These are phyloP conservation scores for Zea mays DNA, from an alignment of 176 grass and related monocot species.

Conservation along the genomic window DNA sequence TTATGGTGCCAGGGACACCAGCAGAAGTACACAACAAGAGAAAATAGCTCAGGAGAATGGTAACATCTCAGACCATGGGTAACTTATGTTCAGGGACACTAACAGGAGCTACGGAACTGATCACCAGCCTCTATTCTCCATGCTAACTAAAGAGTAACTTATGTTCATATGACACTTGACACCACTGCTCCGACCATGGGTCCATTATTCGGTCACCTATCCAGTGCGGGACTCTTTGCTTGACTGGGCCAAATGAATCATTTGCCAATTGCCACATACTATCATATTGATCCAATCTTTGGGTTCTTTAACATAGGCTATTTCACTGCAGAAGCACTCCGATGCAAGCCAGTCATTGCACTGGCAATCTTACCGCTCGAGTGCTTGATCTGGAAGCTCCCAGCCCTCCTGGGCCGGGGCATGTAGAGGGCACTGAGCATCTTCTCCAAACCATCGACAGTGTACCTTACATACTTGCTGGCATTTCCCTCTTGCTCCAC, in stretches of 20 bases:
- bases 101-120: neutral
- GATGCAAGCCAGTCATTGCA: constrained; percentile 51
- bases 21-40: constrained; percentile 13
- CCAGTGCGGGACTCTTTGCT: neutral
- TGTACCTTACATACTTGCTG: constrained; percentile 84
- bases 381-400: constrained; percentile 72
- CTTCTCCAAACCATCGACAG: constrained; percentile 73
- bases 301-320: constrained; percentile 34
- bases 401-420: constrained; percentile 52
- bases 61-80: constrained; percentile 5
- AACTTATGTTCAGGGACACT: too few species aligned
- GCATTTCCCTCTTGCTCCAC: constrained; percentile 78
- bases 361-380: constrained; percentile 62
- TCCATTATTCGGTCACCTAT: constrained; percentile 20
- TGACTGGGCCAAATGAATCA: constrained; percentile 11
- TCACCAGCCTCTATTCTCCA: constrained; percentile 24
- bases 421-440: constrained; percentile 67
- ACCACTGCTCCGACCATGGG: constrained; percentile 6
- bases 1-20: constrained; percentile 15
- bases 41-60: constrained; percentile 12
- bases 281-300: constrained; percentile 20
- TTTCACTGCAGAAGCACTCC: constrained; percentile 72
- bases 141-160: constrained; percentile 20
- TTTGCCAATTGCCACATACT: neutral
- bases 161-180: constrained; percentile 31